Base-by-base conservation (phyloP, 1,284 basidiomycete species). In the Macrocystidia cucumis region DNA sequence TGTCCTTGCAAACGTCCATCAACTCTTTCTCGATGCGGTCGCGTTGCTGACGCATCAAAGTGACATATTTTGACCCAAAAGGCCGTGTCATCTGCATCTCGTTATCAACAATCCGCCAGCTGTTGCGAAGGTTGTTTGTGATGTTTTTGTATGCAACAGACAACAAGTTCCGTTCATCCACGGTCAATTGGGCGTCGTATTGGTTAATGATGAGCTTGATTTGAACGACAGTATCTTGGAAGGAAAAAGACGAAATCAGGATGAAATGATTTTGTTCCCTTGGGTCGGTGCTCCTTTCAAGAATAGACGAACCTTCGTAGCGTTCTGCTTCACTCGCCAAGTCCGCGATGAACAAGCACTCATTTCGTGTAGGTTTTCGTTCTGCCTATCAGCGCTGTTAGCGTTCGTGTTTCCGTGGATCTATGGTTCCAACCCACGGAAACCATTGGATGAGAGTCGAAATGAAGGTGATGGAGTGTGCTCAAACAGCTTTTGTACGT, bases 61-160 rank as follows among this genome's bases (percentile, higher is more conserved):
- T 51, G 8, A 68, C 49, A 37, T 73, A 69, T 33, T 36, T 52
- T 40, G 39, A 39, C 40, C 59, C 46, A 9, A 44, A 36, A 14
- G 49, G 47, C 25, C 54, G 41, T 5, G 57, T 54, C 43, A 72
- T 67, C 40, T 66, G 53, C 48, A 72, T 74, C 51, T 76, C 73
- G 14, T 60, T 60, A 38, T 77, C 70, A 38, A 79, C 60, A 32
- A 67, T 62, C 37, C 79, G 69, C 78, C 77, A 81, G 44, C 74
- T 75, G 37, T 65, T 69, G 30, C 78, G 74, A 29, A 78, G 63
- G 12, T 52, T 62, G 42, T 76, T 76, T 3, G 76, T 82, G 38
- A 74, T 55, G 44, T 79, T 80, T 60, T 83, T 82, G 55, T 78
- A 82, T 13, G 78, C 78, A 32, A 82, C 68, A 3, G 78, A 82